phyloP scores from a whole-genome alignment of 73 alveolate species.

The Paramecium sonneborni region DNA sequence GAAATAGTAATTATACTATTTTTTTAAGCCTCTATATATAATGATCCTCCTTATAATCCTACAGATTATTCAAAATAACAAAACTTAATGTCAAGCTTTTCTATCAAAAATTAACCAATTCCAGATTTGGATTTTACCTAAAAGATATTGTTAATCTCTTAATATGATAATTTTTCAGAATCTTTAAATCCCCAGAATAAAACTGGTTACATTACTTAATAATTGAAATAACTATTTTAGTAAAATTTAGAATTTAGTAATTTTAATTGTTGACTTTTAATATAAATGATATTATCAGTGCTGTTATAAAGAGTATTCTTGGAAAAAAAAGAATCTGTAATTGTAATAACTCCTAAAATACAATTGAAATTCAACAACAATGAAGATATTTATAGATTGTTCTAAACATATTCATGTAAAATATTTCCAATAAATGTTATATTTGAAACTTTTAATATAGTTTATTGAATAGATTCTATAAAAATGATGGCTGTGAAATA shows the following conservation, averaged over 20 bases:
- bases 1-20: not conserved
- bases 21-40: not conserved
- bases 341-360: not conserved
- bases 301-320: not conserved
- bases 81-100: not conserved
- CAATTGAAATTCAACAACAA: not conserved
- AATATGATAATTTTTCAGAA: not conserved
- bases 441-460: not conserved
- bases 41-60: not conserved
- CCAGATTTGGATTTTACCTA: not conserved
- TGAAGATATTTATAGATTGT: not conserved
- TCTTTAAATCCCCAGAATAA: not conserved
- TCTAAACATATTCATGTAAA: not conserved
- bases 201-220: not conserved
- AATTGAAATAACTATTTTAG: not conserved
- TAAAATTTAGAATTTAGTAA: not conserved
- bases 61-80: not conserved
- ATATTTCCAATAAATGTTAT: not conserved
- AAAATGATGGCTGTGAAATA: not conserved
- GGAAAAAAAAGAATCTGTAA: not conserved
- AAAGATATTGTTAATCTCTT: not conserved
- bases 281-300: not conserved
- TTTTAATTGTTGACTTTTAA: not conserved
- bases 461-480: not conserved
- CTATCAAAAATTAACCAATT: not conserved